phyloP scores from a whole-genome alignment of 2,329 filamentous ascomycete genomes.

The Gyromitra esculenta region DNA sequence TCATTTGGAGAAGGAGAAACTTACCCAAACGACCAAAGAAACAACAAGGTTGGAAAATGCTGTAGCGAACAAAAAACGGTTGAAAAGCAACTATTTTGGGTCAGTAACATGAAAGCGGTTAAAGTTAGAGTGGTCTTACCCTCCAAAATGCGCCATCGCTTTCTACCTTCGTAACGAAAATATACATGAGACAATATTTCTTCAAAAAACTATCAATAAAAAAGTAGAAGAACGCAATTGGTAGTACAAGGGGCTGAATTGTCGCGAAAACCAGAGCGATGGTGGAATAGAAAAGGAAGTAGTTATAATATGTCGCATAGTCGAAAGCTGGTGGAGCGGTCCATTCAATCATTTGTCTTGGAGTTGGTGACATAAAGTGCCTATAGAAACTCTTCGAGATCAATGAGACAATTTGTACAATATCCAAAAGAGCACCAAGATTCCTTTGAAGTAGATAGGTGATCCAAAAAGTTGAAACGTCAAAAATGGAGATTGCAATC shows the following conservation, averaged over 20 bases:
- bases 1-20: slow-evolving; percentile 66
- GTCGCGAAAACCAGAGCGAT: slow-evolving; percentile 85
- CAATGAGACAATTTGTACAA: slow-evolving; percentile 87
- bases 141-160: slow-evolving; percentile 95
- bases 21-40: slow-evolving; percentile 77
- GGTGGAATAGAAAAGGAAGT: slow-evolving; percentile 93
- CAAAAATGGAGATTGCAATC: slow-evolving; percentile 78
- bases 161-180: slow-evolving; percentile 96
- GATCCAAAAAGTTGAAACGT: slow-evolving; percentile 90
- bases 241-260: slow-evolving; percentile 86
- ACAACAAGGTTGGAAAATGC: slow-evolving; percentile 82
- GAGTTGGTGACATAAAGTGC: slow-evolving; percentile 86
- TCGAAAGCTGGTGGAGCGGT: slow-evolving; percentile 93
- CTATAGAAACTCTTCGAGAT: slow-evolving; percentile 85
- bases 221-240: slow-evolving; percentile 90
- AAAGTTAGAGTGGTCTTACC: slow-evolving; percentile 56
- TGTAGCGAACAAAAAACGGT: slow-evolving; percentile 85
- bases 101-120: neutral
- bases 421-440: slow-evolving; percentile 88
- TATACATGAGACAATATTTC: slow-evolving; percentile 93
- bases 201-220: slow-evolving; percentile 85
- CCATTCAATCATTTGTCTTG: slow-evolving; percentile 87
- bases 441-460: slow-evolving; percentile 93
- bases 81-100: slow-evolving; percentile 71
- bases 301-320: slow-evolving; percentile 97